A percentile compares a stretch with the other conserved stretches of the same genome.
phyloP scores from a whole-genome alignment of 129 eudicot genomes.

The Artemisia annua region DNA sequence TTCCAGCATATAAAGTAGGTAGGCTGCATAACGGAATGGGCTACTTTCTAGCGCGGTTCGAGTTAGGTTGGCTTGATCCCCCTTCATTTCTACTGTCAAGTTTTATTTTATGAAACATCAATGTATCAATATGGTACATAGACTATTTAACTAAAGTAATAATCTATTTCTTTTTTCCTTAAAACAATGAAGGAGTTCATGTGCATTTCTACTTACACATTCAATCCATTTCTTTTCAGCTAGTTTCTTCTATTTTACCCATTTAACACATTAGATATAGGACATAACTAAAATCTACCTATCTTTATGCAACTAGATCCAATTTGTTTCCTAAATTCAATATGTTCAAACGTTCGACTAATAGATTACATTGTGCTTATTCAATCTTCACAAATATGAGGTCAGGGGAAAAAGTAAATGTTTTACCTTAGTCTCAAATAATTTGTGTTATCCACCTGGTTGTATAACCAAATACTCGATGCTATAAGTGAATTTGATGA shows the following conservation, averaged over 20 bases:
- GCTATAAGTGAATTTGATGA: constrained; percentile 61
- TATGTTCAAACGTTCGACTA: constrained; percentile 1
- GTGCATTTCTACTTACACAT: background rate
- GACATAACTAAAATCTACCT: background rate
- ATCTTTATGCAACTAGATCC: background rate
- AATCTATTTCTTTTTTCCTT: background rate
- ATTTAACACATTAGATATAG: too few relatives aligned
- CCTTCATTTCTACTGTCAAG: background rate
- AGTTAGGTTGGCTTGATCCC: background rate
- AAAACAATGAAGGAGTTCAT: constrained; percentile 3
- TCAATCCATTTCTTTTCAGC: background rate
- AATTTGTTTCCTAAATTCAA: background rate
- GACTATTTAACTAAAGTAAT: background rate
- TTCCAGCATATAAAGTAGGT: background rate
- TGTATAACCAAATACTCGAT: constrained; percentile 66
- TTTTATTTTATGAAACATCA: background rate
- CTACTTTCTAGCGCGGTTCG: background rate
- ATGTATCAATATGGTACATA: background rate
- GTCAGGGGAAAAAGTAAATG: constrained; percentile 3
- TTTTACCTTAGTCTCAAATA: constrained; percentile 73
- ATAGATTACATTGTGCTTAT: background rate
- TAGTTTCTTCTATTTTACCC: too few relatives aligned
- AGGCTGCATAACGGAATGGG: background rate
- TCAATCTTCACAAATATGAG: background rate
- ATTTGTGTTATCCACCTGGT: constrained; percentile 37